Evolutionary conservation across 306 rosid species (phyloP).

Genomic region (Crotalaria pallida): DNA sequence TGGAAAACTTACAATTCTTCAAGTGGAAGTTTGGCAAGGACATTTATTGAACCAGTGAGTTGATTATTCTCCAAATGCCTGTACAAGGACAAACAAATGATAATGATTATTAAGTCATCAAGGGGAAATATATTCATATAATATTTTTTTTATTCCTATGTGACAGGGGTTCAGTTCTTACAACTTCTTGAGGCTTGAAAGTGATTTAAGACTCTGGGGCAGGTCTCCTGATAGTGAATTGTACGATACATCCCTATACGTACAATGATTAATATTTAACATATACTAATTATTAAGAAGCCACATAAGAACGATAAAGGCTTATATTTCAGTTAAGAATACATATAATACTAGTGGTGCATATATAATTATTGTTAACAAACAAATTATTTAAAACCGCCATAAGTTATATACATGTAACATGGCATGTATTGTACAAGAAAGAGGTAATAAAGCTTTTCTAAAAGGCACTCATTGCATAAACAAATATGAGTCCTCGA

Average conservation of each 20-base stretch:
- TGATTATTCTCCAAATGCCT: constrained; percentile 75
- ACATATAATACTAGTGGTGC: background rate
- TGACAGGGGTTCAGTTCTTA: constrained; percentile 31
- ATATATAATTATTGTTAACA: background rate
- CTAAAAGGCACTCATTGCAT: background rate
- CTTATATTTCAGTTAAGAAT: background rate
- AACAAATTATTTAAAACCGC: background rate
- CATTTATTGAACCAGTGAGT: constrained; percentile 65
- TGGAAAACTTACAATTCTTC: constrained; percentile 74
- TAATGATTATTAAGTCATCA: constrained; percentile 3
- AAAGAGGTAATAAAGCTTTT: background rate
- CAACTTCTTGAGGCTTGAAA: constrained; percentile 61
- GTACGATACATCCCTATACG: constrained; percentile 65
- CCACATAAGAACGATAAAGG: background rate
- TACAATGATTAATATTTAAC: too few species aligned
- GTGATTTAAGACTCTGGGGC: constrained; percentile 74
- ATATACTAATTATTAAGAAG: constrained; percentile 1
- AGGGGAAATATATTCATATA: background rate
- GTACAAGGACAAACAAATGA: constrained; percentile 23
- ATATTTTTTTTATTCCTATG: too few species aligned
- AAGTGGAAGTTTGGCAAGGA: constrained; percentile 65
- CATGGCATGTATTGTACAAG: background rate
- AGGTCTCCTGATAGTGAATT: constrained; percentile 73
- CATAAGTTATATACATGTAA: background rate
- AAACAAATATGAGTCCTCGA: background rate